Base-by-base conservation (phyloP, 148 eudicot genomes). In the Fagopyrum esculentum region DNA sequence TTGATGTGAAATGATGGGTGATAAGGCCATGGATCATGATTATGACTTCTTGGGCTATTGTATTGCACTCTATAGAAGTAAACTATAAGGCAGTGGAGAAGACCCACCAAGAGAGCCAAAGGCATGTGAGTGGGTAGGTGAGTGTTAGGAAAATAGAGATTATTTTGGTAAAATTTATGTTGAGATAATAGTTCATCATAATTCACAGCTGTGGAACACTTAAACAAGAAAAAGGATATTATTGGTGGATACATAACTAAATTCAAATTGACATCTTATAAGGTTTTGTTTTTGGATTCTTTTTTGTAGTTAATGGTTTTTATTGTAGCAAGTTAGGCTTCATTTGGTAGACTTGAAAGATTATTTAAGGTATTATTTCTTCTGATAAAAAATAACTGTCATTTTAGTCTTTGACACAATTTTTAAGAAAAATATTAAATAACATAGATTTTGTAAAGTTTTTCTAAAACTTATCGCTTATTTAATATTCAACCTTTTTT, bases 51-150 rank as follows among this genome's bases (percentile, higher is more conserved):
- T 12, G 46, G 46, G 71, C 19, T 13, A 13, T 66, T 40, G 2
- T 12, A 9, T 66, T 66, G 71, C 71, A 66, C 71, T 35, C 71
- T 30, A 1, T 30, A 57, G 19, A 61, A 61, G 68, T 61, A 2
- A 63, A 40, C 43, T 66, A 35, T 35, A 43, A 13, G 47, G 46
- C 71, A 66, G 4, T 15, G 5, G 19, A 66, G 71, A 13, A 66
- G 71, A 13, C 71, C 71, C 71, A 66, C 71, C 40, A 6, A 66
- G 30, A 66, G 19, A 66, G 11, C 47, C 9, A 12, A 35, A 40
- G 43, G 68, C 68, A 61, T 61, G 68, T 61, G 68, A 44, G 9
- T 61, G 13, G 71, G 35, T 66, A 66, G 71, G 71, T 66, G 47
- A n/a, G 45, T 63, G 69, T 63, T 63, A 11, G 13, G 4, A 30